Evolutionary conservation across 805 yeast genomes (phyloP), one percentile per base, ranked within the genome.

Genomic region (Tetrapisispora iriomotensis): DNA sequence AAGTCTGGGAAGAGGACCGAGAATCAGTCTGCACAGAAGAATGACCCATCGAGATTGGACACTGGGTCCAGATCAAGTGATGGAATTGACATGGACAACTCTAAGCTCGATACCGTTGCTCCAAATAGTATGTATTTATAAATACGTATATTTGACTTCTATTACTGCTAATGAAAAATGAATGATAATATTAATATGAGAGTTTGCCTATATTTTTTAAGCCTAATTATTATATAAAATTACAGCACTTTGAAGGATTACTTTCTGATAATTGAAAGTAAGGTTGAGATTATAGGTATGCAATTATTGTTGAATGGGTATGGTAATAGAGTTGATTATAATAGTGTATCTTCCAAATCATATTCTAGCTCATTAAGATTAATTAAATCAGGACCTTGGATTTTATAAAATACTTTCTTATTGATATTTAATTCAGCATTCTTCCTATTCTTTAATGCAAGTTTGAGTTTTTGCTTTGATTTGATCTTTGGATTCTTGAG

Each of bases 21-120:
- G 12, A 15, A 29, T n/a, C 22, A 7, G 13, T 24, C 29, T 29
- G 8, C 17, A 19, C 14, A 19, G 25, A 13, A 4, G 25, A 27
- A 9, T 19, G 19, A 25, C 24, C 28, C 12, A 10, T 4, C 25
- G 34, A 32, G 6, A 22, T 9, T 24, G 24, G 20, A 27, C 37
- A 6, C 6, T 27, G 15, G 15, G n/a, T 12, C n/a, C 29, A 13
- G n/a, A 13, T 13, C 19, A 24, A 22, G 3, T 27, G 27, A 35
- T 3, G 39, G 32, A n/a, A 48, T 60, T 21, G 65, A 61, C 39
- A 61, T 62, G 7, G 67, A 65, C 44, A 64, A 65, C 38, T 64
- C 60, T 36, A 59, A 47, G n/a, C 45, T 53, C 2, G 69, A 64
- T 41, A 42, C 53, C 14, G 62, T 56, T 7, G 65, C 64, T 9